These are phyloP conservation scores for Clavispora vitiphila DNA, from an alignment of 805 yeast genomes.

Conservation along the genomic window DNA sequence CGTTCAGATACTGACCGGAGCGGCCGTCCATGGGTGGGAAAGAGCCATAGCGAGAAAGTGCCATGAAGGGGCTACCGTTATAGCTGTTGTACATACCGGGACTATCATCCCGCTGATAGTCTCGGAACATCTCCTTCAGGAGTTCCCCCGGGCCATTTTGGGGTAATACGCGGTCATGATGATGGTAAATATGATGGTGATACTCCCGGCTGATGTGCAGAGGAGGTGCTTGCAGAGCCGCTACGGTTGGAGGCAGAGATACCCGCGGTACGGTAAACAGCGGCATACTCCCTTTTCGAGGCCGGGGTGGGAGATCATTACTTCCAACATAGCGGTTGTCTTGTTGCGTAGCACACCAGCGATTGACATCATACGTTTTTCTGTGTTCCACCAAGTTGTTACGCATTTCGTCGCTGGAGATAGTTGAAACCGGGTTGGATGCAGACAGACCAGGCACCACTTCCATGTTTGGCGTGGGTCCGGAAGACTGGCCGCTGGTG, in stretches of 20 bases:
- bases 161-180: slow-evolving; percentile 11
- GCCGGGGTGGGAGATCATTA: not conserved
- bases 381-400: not conserved
- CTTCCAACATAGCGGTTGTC: not conserved
- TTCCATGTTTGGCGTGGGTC: not conserved
- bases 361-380: slow-evolving; percentile 11
- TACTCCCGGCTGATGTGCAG: not conserved
- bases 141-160: slow-evolving; percentile 29
- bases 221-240: not conserved
- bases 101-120: not conserved
- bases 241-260: not conserved
- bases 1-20: too few species aligned
- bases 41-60: not conserved
- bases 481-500: not conserved
- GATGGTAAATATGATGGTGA: slow-evolving; percentile 5
- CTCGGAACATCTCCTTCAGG: slow-evolving; percentile 9
- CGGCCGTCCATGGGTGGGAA: not conserved
- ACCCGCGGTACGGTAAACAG: not conserved
- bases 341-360: slow-evolving; percentile 15
- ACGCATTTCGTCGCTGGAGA: not conserved
- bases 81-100: not conserved
- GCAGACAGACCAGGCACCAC: not conserved
- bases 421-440: not conserved
- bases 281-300: too few species aligned
- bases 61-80: not conserved